Conservation (phyloP, 345 rosid species). For the Psidium friedrichsthalianum region DNA sequence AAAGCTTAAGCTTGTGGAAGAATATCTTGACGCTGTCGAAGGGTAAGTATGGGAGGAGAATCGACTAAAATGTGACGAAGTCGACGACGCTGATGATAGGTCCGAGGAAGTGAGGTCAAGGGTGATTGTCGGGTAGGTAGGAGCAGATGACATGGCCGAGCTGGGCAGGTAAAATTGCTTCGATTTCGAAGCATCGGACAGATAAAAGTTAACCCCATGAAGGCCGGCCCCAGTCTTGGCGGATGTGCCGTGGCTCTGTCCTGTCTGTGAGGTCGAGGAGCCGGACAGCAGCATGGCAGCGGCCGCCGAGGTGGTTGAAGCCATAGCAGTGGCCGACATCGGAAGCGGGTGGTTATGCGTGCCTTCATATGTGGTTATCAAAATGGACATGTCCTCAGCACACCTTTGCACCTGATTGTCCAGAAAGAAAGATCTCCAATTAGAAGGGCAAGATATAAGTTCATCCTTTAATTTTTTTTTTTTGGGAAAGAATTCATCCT, state of each 20-base stretch:
- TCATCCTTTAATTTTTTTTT: not conserved
- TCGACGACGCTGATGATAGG: constrained; percentile 13
- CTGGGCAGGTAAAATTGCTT: constrained; percentile 37
- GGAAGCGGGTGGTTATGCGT: constrained; percentile 89
- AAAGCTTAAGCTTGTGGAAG: constrained; percentile 49
- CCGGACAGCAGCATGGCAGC: constrained; percentile 77
- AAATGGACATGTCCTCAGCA: constrained; percentile 68
- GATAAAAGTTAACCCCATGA: constrained; percentile 48
- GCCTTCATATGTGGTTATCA: constrained; percentile 91
- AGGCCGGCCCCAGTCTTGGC: constrained; percentile 13
- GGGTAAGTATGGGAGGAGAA: constrained; percentile 14
- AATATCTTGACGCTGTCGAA: constrained; percentile 4
- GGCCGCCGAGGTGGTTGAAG: constrained; percentile 85
- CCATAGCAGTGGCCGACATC: constrained; percentile 82
- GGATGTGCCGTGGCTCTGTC: not conserved
- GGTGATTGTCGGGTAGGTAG: constrained; percentile 64
- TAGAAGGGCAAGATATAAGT: not conserved
- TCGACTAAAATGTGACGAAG: constrained; percentile 25
- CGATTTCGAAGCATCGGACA: constrained; percentile 30
- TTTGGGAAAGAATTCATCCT: too few relatives aligned
- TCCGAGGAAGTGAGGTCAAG: constrained; percentile 60
- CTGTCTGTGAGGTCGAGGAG: constrained; percentile 23
- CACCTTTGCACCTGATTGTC: constrained; percentile 74
- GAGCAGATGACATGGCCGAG: constrained; percentile 26
- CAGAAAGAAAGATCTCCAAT: not conserved